Base-by-base conservation (phyloP, 306 rosid genomes). In the Lathyrus aphaca region DNA sequence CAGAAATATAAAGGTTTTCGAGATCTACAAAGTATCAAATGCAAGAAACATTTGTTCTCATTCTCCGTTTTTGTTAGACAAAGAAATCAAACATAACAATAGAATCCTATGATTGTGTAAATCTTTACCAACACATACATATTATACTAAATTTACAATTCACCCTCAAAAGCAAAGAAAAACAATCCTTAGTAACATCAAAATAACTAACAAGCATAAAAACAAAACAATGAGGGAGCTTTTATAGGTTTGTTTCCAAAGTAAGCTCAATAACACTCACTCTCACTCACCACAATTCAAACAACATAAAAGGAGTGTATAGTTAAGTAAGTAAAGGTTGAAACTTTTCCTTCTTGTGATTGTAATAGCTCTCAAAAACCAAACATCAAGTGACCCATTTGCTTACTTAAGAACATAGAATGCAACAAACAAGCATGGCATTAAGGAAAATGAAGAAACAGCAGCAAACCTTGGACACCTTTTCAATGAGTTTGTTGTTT, bases 111-210 rank as follows among this genome's bases (percentile, higher is more conserved):
- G 78, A 54, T 56, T 82, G 75, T 83, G 80, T 68, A 86, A 82
- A 80, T 69, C 94, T 86, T 86, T 86, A 71, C 74, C 60, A 78
- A 73, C 73, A 86, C 82, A 48, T 69, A 66, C 69, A 66, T n/a
- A 8, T 69, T 65, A 40, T 71, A 64, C 60, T 25, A 74, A 82
- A 84, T 77, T 79, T 68, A 38, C 7, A 14, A 58, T 29, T 58
- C 44, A 32, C 7, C 78, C 50, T n/a, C 68, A 74, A 87, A 74
- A 73, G 84, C 45, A 68, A 48, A 80, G 61, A 66, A 53, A 68
- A 78, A 32, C 72, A 72, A 76, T 76, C 80, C 86, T 81, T 71
- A 79, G 81, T 77, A 85, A 65, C 83, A 56, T 61, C 80, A 78
- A 81, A 82, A 81, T 76, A 49, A 60, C 23, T 11, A 44, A 51